Percentiles rank a stretch among this genome's conserved stretches.
Evolutionary conservation across 2,329 filamentous ascomycete species (phyloP).

Genomic region (Aspergillus pseudoterreus): DNA sequence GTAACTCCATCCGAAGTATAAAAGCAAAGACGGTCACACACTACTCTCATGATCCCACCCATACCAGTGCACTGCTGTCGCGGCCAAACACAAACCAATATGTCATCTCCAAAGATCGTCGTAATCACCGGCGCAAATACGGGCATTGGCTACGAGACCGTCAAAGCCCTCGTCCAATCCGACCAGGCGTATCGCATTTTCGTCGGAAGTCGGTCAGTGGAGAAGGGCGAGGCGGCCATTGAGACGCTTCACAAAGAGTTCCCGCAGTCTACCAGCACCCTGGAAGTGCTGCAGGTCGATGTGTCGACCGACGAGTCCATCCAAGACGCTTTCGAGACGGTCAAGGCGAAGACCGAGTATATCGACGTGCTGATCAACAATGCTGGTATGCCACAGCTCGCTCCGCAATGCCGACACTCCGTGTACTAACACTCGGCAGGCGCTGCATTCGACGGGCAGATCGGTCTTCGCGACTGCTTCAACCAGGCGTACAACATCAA

Average conservation of each 20-base stretch:
- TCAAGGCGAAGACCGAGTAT: background rate
- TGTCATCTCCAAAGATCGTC: background rate
- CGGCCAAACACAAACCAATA: background rate
- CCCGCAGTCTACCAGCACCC: background rate
- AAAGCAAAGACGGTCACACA: too few species aligned
- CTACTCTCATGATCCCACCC: too few species aligned
- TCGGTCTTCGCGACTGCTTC: slow-evolving; percentile 36
- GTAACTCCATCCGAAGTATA: too few species aligned
- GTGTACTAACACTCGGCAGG: background rate
- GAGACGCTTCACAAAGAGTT: background rate
- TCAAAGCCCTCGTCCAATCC: slow-evolving; percentile 2
- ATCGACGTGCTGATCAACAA: slow-evolving; percentile 1
- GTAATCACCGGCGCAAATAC: background rate
- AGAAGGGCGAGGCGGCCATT: background rate
- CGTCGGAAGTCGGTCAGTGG: background rate
- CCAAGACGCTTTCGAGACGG: background rate
- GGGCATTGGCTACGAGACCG: slow-evolving; percentile 1
- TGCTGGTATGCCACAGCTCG: background rate
- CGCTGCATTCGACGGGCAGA: background rate
- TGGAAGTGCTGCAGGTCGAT: background rate
- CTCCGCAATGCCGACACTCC: too few species aligned
- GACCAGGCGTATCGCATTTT: background rate
- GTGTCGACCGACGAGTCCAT: background rate
- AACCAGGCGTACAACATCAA: slow-evolving; percentile 52
- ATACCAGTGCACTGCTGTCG: background rate